Percentiles rank a stretch among this genome's conserved stretches.
These are phyloP conservation scores for Ophiostoma populinum DNA, from an alignment of 2,329 filamentous ascomycete species.

Conservation along the genomic window DNA sequence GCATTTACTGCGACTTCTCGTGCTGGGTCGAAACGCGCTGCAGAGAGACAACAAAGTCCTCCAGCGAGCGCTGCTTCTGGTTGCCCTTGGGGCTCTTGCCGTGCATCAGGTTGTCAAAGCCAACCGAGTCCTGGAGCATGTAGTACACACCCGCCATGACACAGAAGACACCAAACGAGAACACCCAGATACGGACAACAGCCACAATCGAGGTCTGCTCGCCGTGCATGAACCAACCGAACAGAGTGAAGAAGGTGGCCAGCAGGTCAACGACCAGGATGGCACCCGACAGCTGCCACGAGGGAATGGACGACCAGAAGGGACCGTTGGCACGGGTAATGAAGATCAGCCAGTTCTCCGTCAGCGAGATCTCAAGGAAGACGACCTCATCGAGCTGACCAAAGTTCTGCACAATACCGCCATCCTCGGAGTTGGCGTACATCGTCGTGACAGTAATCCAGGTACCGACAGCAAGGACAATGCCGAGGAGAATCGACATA, in stretches of 20 bases:
- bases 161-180: slow-evolving; percentile 79
- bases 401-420: slow-evolving; percentile 80
- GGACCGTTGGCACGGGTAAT: slow-evolving; percentile 86
- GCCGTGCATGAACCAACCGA: slow-evolving; percentile 60
- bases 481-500: slow-evolving; percentile 69
- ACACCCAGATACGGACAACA: slow-evolving; percentile 79
- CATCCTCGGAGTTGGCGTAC: slow-evolving; percentile 47
- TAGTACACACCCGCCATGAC: slow-evolving; percentile 56
- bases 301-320: slow-evolving; percentile 80
- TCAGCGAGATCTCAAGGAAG: slow-evolving; percentile 79
- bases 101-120: slow-evolving; percentile 88
- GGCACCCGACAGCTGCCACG: slow-evolving; percentile 65
- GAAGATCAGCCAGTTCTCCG: slow-evolving; percentile 94
- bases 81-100: slow-evolving; percentile 69
- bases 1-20: slow-evolving; percentile 59
- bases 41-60: slow-evolving; percentile 81
- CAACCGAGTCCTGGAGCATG: slow-evolving; percentile 61
- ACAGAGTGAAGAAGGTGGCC: slow-evolving; percentile 72
- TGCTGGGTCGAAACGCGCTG: slow-evolving; percentile 85
- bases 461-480: slow-evolving; percentile 66
- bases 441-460: slow-evolving; percentile 86
- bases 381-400: slow-evolving; percentile 67
- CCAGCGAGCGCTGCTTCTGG: slow-evolving; percentile 67
- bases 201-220: slow-evolving; percentile 56
- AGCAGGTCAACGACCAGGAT: slow-evolving; percentile 69